Evolutionary conservation across 495 filamentous ascomycete species (phyloP).

Genomic region (Trichoderma erinaceum): DNA sequence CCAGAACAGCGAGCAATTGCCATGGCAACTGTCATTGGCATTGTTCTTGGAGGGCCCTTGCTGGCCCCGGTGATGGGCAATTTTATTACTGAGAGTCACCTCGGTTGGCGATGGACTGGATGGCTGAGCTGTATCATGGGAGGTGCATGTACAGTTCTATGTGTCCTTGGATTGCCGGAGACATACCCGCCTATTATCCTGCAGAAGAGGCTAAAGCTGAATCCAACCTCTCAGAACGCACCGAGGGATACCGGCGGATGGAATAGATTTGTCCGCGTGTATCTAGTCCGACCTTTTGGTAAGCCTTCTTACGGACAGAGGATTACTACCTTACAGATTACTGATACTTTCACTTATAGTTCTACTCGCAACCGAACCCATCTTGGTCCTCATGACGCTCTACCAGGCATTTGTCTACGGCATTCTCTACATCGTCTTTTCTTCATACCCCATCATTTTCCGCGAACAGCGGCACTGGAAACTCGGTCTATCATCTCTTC

Average conservation of each 20-base stretch:
- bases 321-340: not conserved
- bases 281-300: constrained; percentile 12
- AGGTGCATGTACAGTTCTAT: constrained; percentile 23
- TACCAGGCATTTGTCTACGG: constrained; percentile 49
- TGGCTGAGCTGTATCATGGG: constrained; percentile 49
- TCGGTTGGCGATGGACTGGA: constrained; percentile 60
- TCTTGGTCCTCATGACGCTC: constrained; percentile 41
- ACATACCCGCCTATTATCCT: constrained; percentile 53
- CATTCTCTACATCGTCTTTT: constrained; percentile 59
- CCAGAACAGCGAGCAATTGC: constrained; percentile 56
- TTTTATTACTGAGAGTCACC: constrained; percentile 24
- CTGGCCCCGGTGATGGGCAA: constrained; percentile 51
- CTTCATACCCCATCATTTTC: constrained; percentile 56
- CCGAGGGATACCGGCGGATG: not conserved
- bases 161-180: constrained; percentile 43
- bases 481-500: constrained; percentile 33
- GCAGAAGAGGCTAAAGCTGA: constrained; percentile 38
- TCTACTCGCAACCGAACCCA: constrained; percentile 25
- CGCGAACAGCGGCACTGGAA: constrained; percentile 46
- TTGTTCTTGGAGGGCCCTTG: constrained; percentile 53
- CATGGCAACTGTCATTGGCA: constrained; percentile 47
- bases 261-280: not conserved
- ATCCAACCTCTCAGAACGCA: constrained; percentile 20
- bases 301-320: not conserved
- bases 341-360: not conserved